Conservation (phyloP, 768 basidiomycete species). For the Cubamyces sp. region DNA sequence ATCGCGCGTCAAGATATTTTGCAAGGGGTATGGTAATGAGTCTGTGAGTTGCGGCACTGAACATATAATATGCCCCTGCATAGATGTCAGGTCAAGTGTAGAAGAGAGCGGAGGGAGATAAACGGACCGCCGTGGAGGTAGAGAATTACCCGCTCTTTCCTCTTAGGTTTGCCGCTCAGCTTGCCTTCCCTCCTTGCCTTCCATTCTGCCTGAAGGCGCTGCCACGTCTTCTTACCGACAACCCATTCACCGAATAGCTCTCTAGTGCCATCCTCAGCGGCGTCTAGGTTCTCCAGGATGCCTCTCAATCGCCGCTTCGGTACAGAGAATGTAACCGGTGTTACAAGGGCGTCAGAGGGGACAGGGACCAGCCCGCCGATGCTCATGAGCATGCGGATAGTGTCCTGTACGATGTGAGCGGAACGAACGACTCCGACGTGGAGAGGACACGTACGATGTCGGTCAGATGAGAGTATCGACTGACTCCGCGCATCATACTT, state of each 20-base stretch:
- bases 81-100: background rate
- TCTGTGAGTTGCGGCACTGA: constrained; percentile 89
- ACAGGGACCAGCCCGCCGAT: constrained; percentile 83
- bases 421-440: background rate
- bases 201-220: constrained; percentile 82
- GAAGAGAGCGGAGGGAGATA: background rate
- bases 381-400: constrained; percentile 68
- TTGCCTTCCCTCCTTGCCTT: constrained; percentile 41
- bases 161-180: constrained; percentile 39
- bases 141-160: constrained; percentile 80
- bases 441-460: constrained; percentile 63
- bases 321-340: constrained; percentile 91
- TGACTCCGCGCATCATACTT: constrained; percentile 84
- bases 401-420: constrained; percentile 37
- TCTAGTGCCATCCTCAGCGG: constrained; percentile 71
- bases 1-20: constrained; percentile 84
- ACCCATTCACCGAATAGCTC: constrained; percentile 97
- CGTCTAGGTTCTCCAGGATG: constrained; percentile 77
- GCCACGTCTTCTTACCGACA: constrained; percentile 92
- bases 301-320: constrained; percentile 73
- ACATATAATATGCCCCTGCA: constrained; percentile 89
- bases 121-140: constrained; percentile 89
- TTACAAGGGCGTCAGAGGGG: constrained; percentile 91
- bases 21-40: constrained; percentile 89
- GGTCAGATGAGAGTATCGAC: constrained; percentile 78